Evolutionary conservation across 164 flowering plant species (phyloP), one percentile per base, ranked within the genome.

Genomic region (Sedum album): DNA sequence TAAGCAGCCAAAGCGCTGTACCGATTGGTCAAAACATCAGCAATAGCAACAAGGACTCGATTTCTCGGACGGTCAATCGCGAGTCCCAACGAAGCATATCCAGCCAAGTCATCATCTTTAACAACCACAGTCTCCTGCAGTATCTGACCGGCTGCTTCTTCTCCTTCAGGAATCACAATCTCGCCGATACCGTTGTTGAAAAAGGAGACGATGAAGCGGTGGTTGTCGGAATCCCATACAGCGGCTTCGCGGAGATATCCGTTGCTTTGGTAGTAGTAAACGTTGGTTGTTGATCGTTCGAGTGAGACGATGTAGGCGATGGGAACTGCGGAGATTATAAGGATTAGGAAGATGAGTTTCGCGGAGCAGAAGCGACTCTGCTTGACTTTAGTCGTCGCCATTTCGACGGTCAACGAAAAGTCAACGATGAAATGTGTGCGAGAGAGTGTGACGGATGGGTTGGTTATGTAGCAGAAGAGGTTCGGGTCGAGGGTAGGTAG

Each of bases 1-100:
- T 91, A 94, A 21, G 96, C 94, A 8, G 93, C 89, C 26, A 94
- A 71, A 0, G 85, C 95, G 66, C 86, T 71, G 74, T 80, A 91
- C 21, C 78, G 74, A 44, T 81, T 79, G 10, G 91, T 79, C 0
- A 76, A 13, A 21, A 82, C 67, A 66, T 94, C 96, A 31, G 86
- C 84, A 35, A 72, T 63, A 5, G 70, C 91, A 25, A 94, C 88
- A 6, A 93, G 69, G 2, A 89, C 71, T 8, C 97, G 85, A 17
- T 89, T 88, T 68, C 96, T 80, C 1, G 82, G 77, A 57, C 74
- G 76, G 72, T 92, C 98, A 11, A 92, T 53, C 35, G 68, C 72
- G 35, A 92, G 53, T 2, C 97, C 97, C 17, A 88, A 73, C 1
- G 93, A 79, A 0, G 81, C 77, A 74, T 88, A 85, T 1, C 96